phyloP scores from a whole-genome alignment of 192 early-diverging fungal genomes.

The Coemansia guatemalensis region DNA sequence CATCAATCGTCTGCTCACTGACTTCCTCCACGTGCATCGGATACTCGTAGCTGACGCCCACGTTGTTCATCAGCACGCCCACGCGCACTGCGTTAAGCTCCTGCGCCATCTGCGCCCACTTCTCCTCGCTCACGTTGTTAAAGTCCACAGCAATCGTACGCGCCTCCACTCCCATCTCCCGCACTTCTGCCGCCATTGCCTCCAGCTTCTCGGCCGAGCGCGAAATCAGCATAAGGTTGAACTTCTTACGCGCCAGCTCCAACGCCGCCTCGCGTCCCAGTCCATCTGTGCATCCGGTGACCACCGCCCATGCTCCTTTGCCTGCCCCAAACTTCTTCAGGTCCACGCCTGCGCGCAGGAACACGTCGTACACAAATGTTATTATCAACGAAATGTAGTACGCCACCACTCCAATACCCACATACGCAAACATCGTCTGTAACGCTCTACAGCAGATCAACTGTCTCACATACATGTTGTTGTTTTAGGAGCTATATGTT shows the following conservation, averaged over 20 bases:
- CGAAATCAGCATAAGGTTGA: conserved; percentile 84
- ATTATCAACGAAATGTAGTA: conserved; percentile 42
- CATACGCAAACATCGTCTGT: conserved; percentile 41
- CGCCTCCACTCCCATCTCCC: conserved; percentile 60
- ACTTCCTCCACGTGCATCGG: conserved; percentile 86
- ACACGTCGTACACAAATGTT: conserved; percentile 48
- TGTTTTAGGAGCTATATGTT: no score
- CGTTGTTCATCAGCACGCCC: conserved; percentile 85
- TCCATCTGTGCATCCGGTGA: conserved; percentile 96
- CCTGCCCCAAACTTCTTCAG: conserved; percentile 53
- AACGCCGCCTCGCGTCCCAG: conserved; percentile 94
- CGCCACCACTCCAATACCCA: conserved; percentile 49
- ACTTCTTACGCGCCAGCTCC: conserved; percentile 79
- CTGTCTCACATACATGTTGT: no score
- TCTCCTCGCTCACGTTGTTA: conserved; percentile 46
- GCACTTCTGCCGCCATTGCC: conserved; percentile 65
- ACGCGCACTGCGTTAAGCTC: conserved; percentile 57
- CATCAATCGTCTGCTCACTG: conserved; percentile 58
- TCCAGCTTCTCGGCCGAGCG: conserved; percentile 83
- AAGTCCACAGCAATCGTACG: conserved; percentile 81
- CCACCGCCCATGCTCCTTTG: conserved; percentile 60
- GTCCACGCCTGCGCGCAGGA: conserved; percentile 36
- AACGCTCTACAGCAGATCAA: conserved; percentile 21
- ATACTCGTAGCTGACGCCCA: conserved; percentile 87
- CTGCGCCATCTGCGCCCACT: conserved; percentile 66